phyloP scores from a whole-genome alignment of 2,329 filamentous ascomycete species.

The Nannizzia gypsea region DNA sequence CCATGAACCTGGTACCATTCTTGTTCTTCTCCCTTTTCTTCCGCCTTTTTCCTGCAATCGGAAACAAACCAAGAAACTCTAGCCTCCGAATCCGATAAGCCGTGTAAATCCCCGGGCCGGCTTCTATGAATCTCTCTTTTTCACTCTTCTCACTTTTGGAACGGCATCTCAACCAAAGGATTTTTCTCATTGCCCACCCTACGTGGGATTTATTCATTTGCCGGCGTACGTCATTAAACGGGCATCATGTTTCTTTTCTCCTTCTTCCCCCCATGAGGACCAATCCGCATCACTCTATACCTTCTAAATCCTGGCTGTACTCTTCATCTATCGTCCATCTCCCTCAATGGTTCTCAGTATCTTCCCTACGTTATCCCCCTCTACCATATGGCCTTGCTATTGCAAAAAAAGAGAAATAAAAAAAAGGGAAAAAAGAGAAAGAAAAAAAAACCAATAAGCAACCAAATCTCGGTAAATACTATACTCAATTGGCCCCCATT shows the following conservation, averaged over 20 bases:
- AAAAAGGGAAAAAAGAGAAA: background rate
- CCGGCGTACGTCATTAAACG: constrained; percentile 12
- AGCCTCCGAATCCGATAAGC: background rate
- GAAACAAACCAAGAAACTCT: background rate
- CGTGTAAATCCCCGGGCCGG: background rate
- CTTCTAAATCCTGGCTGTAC: background rate
- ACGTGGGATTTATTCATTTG: constrained; percentile 8
- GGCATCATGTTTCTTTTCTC: constrained; percentile 6
- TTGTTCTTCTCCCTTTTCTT: background rate
- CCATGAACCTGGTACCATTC: background rate
- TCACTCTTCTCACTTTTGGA: background rate
- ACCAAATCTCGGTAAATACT: background rate
- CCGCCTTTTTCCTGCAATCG: background rate
- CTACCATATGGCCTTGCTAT: background rate
- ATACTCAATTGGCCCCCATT: background rate
- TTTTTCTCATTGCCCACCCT: background rate
- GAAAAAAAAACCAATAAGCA: background rate
- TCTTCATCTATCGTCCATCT: background rate
- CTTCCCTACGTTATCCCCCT: background rate
- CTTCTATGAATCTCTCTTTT: constrained; percentile 6
- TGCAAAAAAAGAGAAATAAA: background rate
- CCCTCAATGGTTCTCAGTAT: background rate
- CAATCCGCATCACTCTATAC: background rate
- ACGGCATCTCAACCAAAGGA: background rate
- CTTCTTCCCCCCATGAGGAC: background rate